Evolutionary conservation across 2,329 filamentous ascomycete genomes (phyloP), one percentile per base, ranked within the genome.

Genomic region (Aureobasidium sp.): DNA sequence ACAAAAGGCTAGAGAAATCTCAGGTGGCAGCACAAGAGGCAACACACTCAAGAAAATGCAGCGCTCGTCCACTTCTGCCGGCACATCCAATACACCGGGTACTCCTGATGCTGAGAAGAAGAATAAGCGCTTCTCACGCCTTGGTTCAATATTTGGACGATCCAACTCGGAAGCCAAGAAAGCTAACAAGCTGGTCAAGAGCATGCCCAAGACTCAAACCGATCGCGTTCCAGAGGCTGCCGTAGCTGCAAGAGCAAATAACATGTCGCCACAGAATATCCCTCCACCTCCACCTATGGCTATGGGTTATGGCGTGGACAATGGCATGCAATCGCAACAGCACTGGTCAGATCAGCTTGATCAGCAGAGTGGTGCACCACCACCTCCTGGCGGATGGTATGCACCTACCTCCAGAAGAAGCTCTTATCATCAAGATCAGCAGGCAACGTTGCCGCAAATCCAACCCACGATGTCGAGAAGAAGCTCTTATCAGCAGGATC

Each of bases 101-200:
- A 65, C 63, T 21, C 62, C 64, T 2, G 68, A 68, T 39, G 62
- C 66, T 9, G 66, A 67, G 39, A 71, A 71, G 55, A 71, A 71
- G 59, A 79, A 78, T 64, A 78, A 77, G 61, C 72, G 77, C 37
- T 78, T 79, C 51, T 79, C 78, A 2, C 67, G 72, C 3, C 64
- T 80, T 11, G 76, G 77, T 5, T 75, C 72, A 37, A 64, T 80
- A 1, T 79, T 80, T 59, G 70, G 73, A 34, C 70, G 77, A 36
- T 73, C 71, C 10, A 72, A 69, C 37, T 72, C 73, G 41, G 64
- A 63, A 14, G 64, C 70, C 7, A 61, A 62, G 25, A 74, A 74
- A 61, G 42, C 67, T 10, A 59, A 59, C 45, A 59, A 59, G 27
- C n/a, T 59, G 39, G 57, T 59, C n/a, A 59, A 59, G 25, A 30